A percentile compares a stretch with the other conserved stretches of the same genome.
These are phyloP conservation scores for Backusella circina DNA, from an alignment of 192 early-diverging fungal species.

Conservation along the genomic window DNA sequence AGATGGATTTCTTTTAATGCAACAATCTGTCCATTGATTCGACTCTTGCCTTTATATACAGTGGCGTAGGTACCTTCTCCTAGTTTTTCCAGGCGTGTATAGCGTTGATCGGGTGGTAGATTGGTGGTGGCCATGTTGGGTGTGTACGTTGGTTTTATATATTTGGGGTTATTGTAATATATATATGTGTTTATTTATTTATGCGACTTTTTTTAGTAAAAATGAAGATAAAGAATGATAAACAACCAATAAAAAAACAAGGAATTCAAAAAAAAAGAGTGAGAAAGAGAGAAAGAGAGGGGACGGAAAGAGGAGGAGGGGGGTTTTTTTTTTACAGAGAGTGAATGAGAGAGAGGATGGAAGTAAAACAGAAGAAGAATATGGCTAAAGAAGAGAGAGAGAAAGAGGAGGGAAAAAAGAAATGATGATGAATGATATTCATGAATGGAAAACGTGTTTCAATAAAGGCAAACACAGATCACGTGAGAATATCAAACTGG, in stretches of 20 bases:
- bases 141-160: background rate
- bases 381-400: background rate
- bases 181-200: background rate
- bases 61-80: slow-evolving; percentile 98
- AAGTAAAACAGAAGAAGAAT: background rate
- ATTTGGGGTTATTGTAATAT: background rate
- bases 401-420: background rate
- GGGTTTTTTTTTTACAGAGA: background rate
- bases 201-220: background rate
- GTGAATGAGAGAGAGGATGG: background rate
- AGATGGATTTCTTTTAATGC: slow-evolving; percentile 95
- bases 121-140: background rate
- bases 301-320: background rate
- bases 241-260: background rate
- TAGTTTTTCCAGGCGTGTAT: slow-evolving; percentile 85
- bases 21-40: slow-evolving; percentile 78
- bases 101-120: slow-evolving; percentile 37
- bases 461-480: background rate
- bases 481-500: background rate
- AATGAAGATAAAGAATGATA: background rate
- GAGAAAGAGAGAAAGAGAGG: background rate
- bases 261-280: background rate
- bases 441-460: background rate
- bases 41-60: slow-evolving; percentile 81
- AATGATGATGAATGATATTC: background rate